Percentiles rank a stretch among this genome's conserved stretches.
Evolutionary conservation across 1,284 basidiomycete genomes (phyloP).

Genomic region (Fomitopsis schrenkii): DNA sequence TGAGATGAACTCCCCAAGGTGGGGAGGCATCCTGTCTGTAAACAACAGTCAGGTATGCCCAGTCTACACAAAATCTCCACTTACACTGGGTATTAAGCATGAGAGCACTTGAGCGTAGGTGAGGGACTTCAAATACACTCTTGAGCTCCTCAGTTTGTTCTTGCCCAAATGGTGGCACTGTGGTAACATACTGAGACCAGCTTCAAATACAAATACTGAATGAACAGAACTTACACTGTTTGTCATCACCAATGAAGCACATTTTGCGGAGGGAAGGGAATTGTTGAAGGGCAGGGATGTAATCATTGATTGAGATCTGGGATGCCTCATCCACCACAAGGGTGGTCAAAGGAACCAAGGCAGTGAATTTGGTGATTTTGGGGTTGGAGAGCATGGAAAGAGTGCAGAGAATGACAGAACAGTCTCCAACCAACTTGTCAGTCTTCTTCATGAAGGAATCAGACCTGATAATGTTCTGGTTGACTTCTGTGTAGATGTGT

Average conservation of each 20-base stretch:
- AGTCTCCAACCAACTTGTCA: conserved; percentile 28
- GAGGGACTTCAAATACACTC: conserved; percentile 42
- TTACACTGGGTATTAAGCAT: conserved; percentile 44
- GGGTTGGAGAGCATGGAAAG: conserved; percentile 62
- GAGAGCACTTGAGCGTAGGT: conserved; percentile 28
- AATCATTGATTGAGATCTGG: conserved; percentile 46
- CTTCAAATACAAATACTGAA: background rate
- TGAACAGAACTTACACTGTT: conserved; percentile 50
- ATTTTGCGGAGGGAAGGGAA: conserved; percentile 51
- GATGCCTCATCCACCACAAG: conserved; percentile 43
- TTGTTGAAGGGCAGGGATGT: conserved; percentile 45
- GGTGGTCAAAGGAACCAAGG: conserved; percentile 27
- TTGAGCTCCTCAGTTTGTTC: conserved; percentile 35
- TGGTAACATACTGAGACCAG: background rate
- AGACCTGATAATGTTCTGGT: conserved; percentile 46
- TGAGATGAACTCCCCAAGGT: conserved; percentile 72
- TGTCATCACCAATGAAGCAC: conserved; percentile 73
- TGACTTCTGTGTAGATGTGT: conserved; percentile 52
- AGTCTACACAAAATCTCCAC: conserved; percentile 7
- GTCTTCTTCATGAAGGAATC: conserved; percentile 40
- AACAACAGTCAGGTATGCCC: background rate
- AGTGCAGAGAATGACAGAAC: conserved; percentile 64
- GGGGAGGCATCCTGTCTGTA: conserved; percentile 71
- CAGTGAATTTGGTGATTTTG: conserved; percentile 25
- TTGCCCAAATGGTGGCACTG: conserved; percentile 48